A percentile compares a stretch with the other conserved stretches of the same genome.
These are phyloP conservation scores for Heteromeles arbutifolia DNA, from an alignment of 306 rosid genomes.

Conservation along the genomic window DNA sequence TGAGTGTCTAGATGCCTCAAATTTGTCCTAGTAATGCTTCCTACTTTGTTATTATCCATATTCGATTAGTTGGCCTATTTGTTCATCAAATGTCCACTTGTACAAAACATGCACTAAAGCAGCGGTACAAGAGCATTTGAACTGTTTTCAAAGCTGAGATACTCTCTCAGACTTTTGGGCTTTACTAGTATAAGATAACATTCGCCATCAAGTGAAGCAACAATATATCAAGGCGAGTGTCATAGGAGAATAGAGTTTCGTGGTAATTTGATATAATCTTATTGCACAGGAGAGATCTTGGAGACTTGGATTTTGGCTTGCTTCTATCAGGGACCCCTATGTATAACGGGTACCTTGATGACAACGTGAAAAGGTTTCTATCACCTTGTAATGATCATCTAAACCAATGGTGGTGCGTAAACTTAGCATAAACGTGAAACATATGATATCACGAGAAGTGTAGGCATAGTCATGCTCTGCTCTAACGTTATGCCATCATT, in stretches of 20 bases:
- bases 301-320: not conserved
- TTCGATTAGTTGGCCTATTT: not conserved
- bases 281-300: not conserved
- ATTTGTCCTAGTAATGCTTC: not conserved
- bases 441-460: not conserved
- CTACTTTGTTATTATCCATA: not conserved
- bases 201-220: too few relatives aligned
- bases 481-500: not conserved
- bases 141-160: not conserved
- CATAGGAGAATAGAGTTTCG: too few relatives aligned
- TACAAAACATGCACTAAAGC: not conserved
- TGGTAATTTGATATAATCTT: not conserved
- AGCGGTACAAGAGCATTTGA: not conserved
- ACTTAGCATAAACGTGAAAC: not conserved
- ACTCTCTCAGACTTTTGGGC: not conserved
- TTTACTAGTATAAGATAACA: not conserved
- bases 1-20: not conserved
- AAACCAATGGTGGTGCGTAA: not conserved
- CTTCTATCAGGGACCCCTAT: not conserved
- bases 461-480: not conserved
- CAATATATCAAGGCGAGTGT: too few relatives aligned
- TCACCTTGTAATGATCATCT: not conserved
- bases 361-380: not conserved
- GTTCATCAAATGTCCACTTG: not conserved
- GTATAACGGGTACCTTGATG: not conserved